Evolutionary conservation across 345 rosid genomes (phyloP).

Genomic region (Eucalyptus tenuipes): DNA sequence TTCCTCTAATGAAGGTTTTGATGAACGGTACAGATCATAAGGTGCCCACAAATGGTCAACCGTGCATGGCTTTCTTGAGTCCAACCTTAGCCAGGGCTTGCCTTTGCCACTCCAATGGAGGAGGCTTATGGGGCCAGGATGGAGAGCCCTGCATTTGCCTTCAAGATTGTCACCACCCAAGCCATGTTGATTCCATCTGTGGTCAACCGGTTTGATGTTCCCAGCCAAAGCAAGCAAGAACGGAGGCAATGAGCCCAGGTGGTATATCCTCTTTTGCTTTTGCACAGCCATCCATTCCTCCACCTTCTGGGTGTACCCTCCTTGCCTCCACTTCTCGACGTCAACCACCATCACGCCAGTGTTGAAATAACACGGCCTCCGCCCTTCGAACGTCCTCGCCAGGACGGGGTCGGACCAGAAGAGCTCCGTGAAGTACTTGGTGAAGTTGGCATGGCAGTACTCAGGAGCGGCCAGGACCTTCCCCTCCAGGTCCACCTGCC

Average conservation of each 20-base stretch:
- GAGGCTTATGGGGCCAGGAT: slow-evolving; percentile 42
- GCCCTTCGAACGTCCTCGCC: slow-evolving; percentile 15
- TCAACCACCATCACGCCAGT: slow-evolving; percentile 48
- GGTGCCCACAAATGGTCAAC: slow-evolving; percentile 49
- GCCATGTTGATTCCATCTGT: slow-evolving; percentile 51
- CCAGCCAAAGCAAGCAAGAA: slow-evolving; percentile 44
- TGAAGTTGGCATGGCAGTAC: slow-evolving; percentile 37
- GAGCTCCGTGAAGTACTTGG: slow-evolving; percentile 21
- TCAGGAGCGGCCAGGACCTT: slow-evolving; percentile 39
- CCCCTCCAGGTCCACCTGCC: slow-evolving; percentile 30
- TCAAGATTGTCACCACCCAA: slow-evolving; percentile 37
- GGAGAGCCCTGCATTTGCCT: slow-evolving; percentile 34
- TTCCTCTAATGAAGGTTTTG: slow-evolving; percentile 12
- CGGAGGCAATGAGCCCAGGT: slow-evolving; percentile 41
- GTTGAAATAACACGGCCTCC: slow-evolving; percentile 32
- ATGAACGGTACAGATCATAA: slow-evolving; percentile 30
- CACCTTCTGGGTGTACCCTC: slow-evolving; percentile 26
- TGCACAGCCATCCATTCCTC: slow-evolving; percentile 46
- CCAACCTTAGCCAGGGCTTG: slow-evolving; percentile 46
- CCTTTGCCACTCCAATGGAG: slow-evolving; percentile 59
- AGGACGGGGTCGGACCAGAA: slow-evolving; percentile 24
- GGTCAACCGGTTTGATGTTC: slow-evolving; percentile 35
- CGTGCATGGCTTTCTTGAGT: slow-evolving; percentile 33
- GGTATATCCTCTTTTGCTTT: slow-evolving; percentile 45
- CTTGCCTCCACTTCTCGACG: slow-evolving; percentile 31